Evolutionary conservation across 176 grass and related monocot genomes (phyloP), one percentile per base, ranked within the genome.

Genomic region (Metroxylon sagu): DNA sequence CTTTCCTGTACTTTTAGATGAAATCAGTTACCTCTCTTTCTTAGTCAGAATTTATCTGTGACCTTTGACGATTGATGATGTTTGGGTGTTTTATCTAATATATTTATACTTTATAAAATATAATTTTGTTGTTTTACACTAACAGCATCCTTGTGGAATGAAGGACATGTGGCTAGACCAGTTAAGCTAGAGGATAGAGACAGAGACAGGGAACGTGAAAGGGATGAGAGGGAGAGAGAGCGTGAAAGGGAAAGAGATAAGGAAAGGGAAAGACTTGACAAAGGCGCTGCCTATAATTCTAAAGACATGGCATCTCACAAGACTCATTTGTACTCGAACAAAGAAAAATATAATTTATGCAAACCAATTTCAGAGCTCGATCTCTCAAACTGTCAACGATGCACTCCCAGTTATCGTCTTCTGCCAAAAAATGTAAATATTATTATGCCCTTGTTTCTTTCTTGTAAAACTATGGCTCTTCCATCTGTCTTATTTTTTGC

Each of bases 301-400:
- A 88, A 89, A 78, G 86, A 89, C 58, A 72, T 64, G 23, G 49
- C 76, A 56, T 70, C 79, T 59, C 87, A 85, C 59, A 88, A 87
- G 85, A 64, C 79, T 54, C 71, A 83, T 76, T 35, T 69, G 31
- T 52, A 76, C 49, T 57, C 82, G 51, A 59, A 67, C 71, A 98
- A 92, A 85, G 93, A 98, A 54, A 98, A 92, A 76, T 85, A 83
- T 72, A 88, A 79, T 71, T 39, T 98, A 49, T 92, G 73, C 66
- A 98, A 92, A 68, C 93, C 93, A 16, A 82, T 98, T 68, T 92
- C 93, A 51, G 93, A 98, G 73, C 93, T 98, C 14, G 93, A 98
- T 74, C 79, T 98, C 63, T 92, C 93, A 70, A 80, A 89, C 58
- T 92, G 87, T 80, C 81, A 89, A 77, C 73, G 77, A 19, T 98